These are phyloP conservation scores for Ogataea dorogensis DNA, from an alignment of 805 yeast species.

Conservation along the genomic window DNA sequence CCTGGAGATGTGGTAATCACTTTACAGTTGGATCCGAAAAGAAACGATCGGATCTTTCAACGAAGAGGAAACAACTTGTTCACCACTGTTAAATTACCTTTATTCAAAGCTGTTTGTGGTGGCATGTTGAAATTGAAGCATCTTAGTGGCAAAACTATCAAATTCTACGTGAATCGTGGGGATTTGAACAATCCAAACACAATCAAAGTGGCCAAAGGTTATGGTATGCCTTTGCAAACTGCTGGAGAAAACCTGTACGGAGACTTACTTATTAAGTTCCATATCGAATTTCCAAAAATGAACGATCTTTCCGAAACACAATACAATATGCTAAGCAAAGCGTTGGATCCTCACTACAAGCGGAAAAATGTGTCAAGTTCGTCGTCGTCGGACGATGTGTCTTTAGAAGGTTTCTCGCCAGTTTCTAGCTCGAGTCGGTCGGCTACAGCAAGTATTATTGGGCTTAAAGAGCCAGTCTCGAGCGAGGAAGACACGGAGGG, in stretches of 20 bases:
- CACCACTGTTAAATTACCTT: constrained; percentile 20
- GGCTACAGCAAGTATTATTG: constrained; percentile 9
- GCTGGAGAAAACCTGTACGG: constrained; percentile 36
- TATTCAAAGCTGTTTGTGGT: constrained; percentile 29
- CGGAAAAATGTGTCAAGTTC: constrained; percentile 12
- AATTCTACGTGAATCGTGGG: constrained; percentile 44
- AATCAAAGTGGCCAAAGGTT: constrained; percentile 38
- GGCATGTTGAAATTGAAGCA: constrained; percentile 33
- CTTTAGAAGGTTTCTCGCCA: constrained; percentile 17
- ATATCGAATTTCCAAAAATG: constrained; percentile 53
- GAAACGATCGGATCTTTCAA: constrained; percentile 33
- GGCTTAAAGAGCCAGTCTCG: constrained; percentile 2
- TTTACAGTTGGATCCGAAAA: constrained; percentile 37
- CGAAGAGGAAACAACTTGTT: constrained; percentile 32
- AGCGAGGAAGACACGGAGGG: constrained; percentile 13
- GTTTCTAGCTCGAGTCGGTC: constrained; percentile 7
- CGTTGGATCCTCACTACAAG: constrained; percentile 15
- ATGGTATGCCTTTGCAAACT: constrained; percentile 61
- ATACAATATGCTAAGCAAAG: constrained; percentile 17
- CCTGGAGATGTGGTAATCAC: constrained; percentile 71
- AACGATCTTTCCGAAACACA: constrained; percentile 41
- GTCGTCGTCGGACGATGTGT: constrained; percentile 14
- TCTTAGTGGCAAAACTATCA: constrained; percentile 36
- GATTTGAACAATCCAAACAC: constrained; percentile 52
- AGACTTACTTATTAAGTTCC: constrained; percentile 57